Base-by-base conservation (phyloP, 331 rosid species). In the Quercus tomentella region DNA sequence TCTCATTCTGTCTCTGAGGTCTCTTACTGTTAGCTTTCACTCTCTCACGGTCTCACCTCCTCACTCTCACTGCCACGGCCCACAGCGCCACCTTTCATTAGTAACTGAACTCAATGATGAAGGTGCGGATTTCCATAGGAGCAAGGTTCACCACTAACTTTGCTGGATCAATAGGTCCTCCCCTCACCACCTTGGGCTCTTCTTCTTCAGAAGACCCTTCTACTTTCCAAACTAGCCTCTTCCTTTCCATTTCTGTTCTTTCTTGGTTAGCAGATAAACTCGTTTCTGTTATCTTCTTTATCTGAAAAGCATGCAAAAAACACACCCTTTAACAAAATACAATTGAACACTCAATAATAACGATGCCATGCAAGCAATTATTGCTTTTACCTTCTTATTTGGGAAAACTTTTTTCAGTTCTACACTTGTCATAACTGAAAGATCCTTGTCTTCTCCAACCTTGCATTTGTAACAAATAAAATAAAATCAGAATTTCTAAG, bases 251-350 rank as follows among this genome's bases (percentile, higher is more conserved):
- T 73, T 84, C 91, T 52, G 72, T 72, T 86, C 94, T 88, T 87
- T 72, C 92, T 88, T 93, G 97, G 83, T 89, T 91, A n/a, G 91
- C 97, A 28, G 94, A 88, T 78, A 93, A 86, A 73, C 94, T 93
- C 76, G 35, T 85, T 83, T 89, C 97, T 33, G 86, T 83, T 69
- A 86, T 35, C 65, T 90, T 80, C 51, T 20, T 86, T 82, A 89
- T 84, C 97, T 93, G 89, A 77, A 70, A 43, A 81, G 35, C 77
- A 57, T 2, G 14, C 17, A 70, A 78, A 37, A 57, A 22, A 82
- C 61, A 43, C 67, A 21, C 6, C 33, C 51, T 49, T 10, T 49
- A 8, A 37, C 45, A 37, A 7, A 37, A 37, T 37, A 37, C 12
- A 11, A 57, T 26, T 14, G 75, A 70, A 74, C 25, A 7, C 52